Evolutionary conservation across 2,329 filamentous ascomycete species (phyloP), one percentile per base, ranked within the genome.

Genomic region (Penicillium verrucosum): DNA sequence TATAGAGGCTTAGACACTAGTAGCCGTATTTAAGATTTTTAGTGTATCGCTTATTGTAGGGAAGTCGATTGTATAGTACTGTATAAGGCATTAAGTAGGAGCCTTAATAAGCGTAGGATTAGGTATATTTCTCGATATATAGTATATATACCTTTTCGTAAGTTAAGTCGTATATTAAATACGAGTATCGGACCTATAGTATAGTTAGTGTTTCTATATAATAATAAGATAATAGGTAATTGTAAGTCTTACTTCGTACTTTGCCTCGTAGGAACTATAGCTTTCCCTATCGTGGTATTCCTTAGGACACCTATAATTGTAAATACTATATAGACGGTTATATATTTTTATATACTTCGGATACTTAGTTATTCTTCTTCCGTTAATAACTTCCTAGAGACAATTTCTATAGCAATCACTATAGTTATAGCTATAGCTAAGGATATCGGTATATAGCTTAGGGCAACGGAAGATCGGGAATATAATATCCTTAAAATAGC

Each of bases 41-140:
- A 1, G 21, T 21, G 29, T 54, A 61, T 44, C 59, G 38, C 50
- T 57, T 1, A 40, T 57, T 27, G 11, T 54, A 61, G 18, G 57
- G 59, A 51, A 61, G 54, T 30, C 54, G 57, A 1, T 61, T 4
- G 21, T 43, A 61, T 14, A 18, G n/a, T 37, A 51, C 59, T 11
- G 59, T 57, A 5, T 44, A 61, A 30, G 59, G 59, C 54, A 61
- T 61, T 54, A 48, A 55, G 41, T 54, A 61, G 47, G 54, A 51
- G 1, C 48, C 48, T 51, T 56, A 41, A 4, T 59, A 44, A 0
- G 1, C 0, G 23, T 48, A 59, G 14, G 37, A 56, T 54, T 51
- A 59, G 23, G 53, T 52, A 25, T 51, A 57, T 51, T 4, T 51
- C 34, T 59, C 57, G 34, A 59, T 60, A 18, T 48, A 60, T 55